These are phyloP conservation scores for Phytophthora aleatoria DNA, from an alignment of 352 stramenopile genomes.

Conservation along the genomic window DNA sequence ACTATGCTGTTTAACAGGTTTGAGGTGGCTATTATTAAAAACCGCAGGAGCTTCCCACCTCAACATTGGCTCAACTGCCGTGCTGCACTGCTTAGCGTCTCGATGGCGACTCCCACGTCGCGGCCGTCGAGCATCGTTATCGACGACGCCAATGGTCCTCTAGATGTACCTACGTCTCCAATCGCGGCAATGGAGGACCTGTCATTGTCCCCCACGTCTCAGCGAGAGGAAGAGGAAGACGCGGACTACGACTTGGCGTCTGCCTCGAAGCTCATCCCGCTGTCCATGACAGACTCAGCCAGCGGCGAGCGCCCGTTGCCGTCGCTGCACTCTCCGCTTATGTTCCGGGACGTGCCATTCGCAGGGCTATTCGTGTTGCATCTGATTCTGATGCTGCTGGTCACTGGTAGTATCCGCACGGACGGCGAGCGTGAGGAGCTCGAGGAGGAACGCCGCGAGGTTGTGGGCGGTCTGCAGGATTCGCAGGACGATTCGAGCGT, in stretches of 20 bases:
- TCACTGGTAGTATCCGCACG: conserved; percentile 45
- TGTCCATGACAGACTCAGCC: conserved; percentile 72
- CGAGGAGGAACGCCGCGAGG: conserved; percentile 27
- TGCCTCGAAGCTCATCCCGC: conserved; percentile 59
- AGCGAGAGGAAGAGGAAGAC: conserved; percentile 28
- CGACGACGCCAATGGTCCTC: conserved; percentile 35
- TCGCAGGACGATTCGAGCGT: conserved; percentile 17
- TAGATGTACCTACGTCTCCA: conserved; percentile 24
- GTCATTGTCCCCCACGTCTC: conserved; percentile 49
- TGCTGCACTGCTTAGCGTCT: background rate
- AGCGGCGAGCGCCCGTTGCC: conserved; percentile 62
- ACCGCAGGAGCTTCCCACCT: background rate
- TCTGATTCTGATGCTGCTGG: conserved; percentile 54
- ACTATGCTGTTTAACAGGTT: conserved; percentile 8
- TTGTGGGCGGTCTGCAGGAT: conserved; percentile 34
- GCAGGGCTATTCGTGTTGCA: conserved; percentile 56
- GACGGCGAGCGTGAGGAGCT: conserved; percentile 28
- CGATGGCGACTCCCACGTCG: conserved; percentile 30
- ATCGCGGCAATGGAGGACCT: conserved; percentile 62
- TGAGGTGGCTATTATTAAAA: no score
- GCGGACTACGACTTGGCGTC: conserved; percentile 36
- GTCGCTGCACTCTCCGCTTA: conserved; percentile 62
- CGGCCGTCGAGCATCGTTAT: conserved; percentile 47
- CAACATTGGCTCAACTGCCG: conserved; percentile 10
- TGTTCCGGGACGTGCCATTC: conserved; percentile 67